phyloP scores from a whole-genome alignment of 2,329 filamentous ascomycete genomes.

The Colletotrichum sp. region DNA sequence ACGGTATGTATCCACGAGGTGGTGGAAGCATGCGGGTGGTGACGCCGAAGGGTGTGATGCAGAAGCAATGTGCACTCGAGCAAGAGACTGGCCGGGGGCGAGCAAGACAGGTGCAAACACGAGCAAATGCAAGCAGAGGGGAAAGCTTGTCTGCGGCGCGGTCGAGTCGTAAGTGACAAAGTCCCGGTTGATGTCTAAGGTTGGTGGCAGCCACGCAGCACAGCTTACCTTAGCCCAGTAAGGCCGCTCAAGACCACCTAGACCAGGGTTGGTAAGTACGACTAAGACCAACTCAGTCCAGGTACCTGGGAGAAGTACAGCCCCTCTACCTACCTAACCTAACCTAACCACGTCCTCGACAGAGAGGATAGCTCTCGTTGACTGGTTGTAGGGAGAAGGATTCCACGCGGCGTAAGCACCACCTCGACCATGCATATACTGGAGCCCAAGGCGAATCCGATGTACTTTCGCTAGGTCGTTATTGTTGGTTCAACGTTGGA shows the following conservation, averaged over 20 bases:
- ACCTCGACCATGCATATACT: background rate
- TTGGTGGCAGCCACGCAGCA: slow-evolving; percentile 4
- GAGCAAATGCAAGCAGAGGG: background rate
- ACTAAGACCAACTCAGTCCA: background rate
- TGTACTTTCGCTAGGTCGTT: background rate
- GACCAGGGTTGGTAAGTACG: background rate
- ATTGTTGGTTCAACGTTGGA: background rate
- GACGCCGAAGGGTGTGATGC: slow-evolving; percentile 7
- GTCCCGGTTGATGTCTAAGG: background rate
- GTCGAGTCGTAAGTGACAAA: background rate
- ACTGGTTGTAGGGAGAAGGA: background rate
- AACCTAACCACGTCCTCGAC: background rate
- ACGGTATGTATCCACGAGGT: background rate
- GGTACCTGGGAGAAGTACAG: background rate
- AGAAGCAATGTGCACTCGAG: background rate
- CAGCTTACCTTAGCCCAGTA: slow-evolving; percentile 4
- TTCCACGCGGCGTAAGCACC: slow-evolving; percentile 13
- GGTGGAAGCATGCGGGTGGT: slow-evolving; percentile 3
- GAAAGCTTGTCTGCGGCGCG: slow-evolving; percentile 1
- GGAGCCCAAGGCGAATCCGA: background rate
- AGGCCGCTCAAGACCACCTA: background rate
- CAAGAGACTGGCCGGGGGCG: background rate
- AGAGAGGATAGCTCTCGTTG: background rate
- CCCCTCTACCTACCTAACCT: background rate
- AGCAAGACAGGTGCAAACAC: background rate